Percentiles rank a stretch among this genome's conserved stretches.
These are phyloP conservation scores for Cinchona pubescens DNA, from an alignment of 257 asterid species.

Conservation along the genomic window DNA sequence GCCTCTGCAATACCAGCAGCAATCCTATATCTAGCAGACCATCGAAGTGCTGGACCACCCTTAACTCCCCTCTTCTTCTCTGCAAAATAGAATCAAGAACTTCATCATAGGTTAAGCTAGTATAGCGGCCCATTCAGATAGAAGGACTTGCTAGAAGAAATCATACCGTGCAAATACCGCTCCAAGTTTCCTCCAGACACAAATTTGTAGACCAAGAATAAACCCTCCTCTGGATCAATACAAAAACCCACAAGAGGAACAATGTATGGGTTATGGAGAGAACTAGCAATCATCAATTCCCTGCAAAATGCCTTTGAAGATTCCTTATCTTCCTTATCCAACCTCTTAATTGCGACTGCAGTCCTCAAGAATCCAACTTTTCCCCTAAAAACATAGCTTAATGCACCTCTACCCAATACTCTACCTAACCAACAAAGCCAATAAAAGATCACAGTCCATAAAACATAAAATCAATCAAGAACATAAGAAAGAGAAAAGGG, in stretches of 20 bases:
- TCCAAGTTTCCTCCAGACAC: conserved; percentile 96
- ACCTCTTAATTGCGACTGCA: conserved; percentile 70
- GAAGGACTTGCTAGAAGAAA: neutral
- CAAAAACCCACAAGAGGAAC: conserved; percentile 93
- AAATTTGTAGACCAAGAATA: conserved; percentile 79
- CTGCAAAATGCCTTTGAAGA: conserved; percentile 89
- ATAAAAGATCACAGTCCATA: no score
- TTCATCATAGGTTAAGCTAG: neutral
- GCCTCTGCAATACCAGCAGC: conserved; percentile 81
- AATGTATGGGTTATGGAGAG: conserved; percentile 62
- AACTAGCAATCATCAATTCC: conserved; percentile 90
- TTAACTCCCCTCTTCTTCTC: conserved; percentile 66
- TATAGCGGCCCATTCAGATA: neutral
- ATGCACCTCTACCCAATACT: conserved; percentile 96
- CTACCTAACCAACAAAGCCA: conserved; percentile 50
- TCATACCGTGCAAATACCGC: conserved; percentile 53
- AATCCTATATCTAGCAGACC: conserved; percentile 66
- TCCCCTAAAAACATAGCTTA: conserved; percentile 89
- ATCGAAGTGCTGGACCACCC: conserved; percentile 52
- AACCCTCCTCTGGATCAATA: conserved; percentile 78
- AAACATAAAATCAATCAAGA: conserved; percentile 14
- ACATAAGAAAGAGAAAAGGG: neutral
- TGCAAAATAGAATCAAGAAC: conserved; percentile 27
- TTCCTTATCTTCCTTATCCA: conserved; percentile 79
- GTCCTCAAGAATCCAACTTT: conserved; percentile 61